Conservation (phyloP, 371 early-diverging fungal species). For the Coemansia sp. region DNA sequence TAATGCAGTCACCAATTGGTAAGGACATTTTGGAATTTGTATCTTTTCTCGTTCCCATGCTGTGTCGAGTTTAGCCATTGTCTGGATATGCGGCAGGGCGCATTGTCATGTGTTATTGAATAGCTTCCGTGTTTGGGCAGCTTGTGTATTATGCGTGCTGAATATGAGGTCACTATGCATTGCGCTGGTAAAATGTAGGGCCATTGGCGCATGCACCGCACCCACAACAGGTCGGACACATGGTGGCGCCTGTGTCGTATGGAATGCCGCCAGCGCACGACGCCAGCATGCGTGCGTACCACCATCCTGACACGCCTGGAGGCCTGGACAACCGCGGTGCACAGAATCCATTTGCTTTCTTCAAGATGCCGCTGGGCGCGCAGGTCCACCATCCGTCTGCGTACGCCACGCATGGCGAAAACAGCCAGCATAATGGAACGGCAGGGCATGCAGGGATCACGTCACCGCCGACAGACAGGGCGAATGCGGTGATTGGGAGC, state of each 20-base stretch:
- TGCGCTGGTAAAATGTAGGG: slow-evolving; percentile 12
- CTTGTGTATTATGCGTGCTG: neutral
- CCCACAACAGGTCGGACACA: slow-evolving; percentile 12
- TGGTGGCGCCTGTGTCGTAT: slow-evolving; percentile 11
- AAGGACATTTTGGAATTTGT: slow-evolving; percentile 5
- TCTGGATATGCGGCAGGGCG: neutral
- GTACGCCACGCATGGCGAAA: slow-evolving; percentile 9
- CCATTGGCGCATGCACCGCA: slow-evolving; percentile 13
- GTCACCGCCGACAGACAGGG: neutral
- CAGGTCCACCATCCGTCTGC: slow-evolving; percentile 49
- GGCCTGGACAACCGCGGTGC: slow-evolving; percentile 29
- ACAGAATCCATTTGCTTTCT: slow-evolving; percentile 49
- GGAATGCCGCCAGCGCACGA: slow-evolving; percentile 16
- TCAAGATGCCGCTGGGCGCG: slow-evolving; percentile 45
- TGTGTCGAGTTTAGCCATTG: neutral
- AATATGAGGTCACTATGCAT: slow-evolving; percentile 6
- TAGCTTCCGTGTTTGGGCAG: neutral
- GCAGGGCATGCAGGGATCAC: slow-evolving; percentile 2
- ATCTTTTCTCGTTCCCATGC: neutral
- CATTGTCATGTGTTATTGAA: neutral
- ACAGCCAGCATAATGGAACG: slow-evolving; percentile 1
- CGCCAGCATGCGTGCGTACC: slow-evolving; percentile 30
- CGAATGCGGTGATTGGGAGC: neutral
- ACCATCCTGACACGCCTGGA: slow-evolving; percentile 51
- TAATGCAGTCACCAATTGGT: slow-evolving; percentile 45